Conservation (phyloP, 129 eudicot genomes). For the Lonicera japonica region DNA sequence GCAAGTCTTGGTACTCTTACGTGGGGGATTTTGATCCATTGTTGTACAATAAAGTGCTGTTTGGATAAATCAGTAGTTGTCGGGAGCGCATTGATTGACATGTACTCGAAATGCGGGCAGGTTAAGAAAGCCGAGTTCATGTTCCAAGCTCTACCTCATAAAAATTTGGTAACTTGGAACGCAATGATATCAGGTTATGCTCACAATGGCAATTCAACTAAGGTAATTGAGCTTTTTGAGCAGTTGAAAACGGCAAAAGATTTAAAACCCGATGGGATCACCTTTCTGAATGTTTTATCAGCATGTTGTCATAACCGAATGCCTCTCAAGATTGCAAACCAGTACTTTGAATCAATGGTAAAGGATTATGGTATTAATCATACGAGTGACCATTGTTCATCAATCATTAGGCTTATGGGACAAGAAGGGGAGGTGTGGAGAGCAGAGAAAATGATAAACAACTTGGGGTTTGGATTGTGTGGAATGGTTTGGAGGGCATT, state of each 20-base stretch:
- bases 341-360: conserved; percentile 54
- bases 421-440: conserved; percentile 53
- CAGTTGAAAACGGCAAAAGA: conserved; percentile 29
- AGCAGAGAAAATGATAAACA: conserved; percentile 51
- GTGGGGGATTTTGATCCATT: conserved; percentile 63
- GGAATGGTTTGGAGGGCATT: conserved; percentile 70
- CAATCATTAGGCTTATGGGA: conserved; percentile 68
- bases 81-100: conserved; percentile 66
- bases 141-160: conserved; percentile 35
- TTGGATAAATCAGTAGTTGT: conserved; percentile 46
- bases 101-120: conserved; percentile 72
- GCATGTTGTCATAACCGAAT: conserved; percentile 69
- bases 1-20: conserved; percentile 43
- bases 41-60: conserved; percentile 42
- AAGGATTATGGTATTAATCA: conserved; percentile 44
- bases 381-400: conserved; percentile 60
- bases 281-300: conserved; percentile 51
- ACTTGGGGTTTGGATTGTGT: conserved; percentile 42
- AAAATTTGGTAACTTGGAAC: conserved; percentile 71
- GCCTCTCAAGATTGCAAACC: conserved; percentile 41
- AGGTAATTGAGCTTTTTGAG: conserved; percentile 51
- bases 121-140: conserved; percentile 38
- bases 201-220: conserved; percentile 44
- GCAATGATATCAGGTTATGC: conserved; percentile 71
- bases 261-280: conserved; percentile 60